These are phyloP conservation scores for Teratosphaeria nubilosa DNA, from an alignment of 2,329 filamentous ascomycete species.

Conservation along the genomic window DNA sequence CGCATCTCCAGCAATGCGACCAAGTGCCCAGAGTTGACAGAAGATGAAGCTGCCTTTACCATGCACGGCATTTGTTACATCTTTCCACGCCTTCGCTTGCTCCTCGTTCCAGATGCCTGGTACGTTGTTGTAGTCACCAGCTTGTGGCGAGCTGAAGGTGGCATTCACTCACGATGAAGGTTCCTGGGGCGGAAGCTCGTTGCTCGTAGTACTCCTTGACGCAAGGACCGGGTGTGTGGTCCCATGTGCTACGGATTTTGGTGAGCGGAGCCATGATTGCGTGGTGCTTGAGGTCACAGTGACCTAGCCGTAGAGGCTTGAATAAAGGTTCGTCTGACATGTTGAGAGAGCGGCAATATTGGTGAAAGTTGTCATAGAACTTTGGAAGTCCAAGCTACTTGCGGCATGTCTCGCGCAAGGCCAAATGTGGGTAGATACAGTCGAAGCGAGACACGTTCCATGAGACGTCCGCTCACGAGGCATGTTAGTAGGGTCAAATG, in stretches of 20 bases:
- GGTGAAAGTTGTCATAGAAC: too few species aligned
- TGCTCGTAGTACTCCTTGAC: slow-evolving; percentile 46
- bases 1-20: too few species aligned
- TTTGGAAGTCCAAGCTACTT: too few species aligned
- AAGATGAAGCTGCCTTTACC: slow-evolving; percentile 51
- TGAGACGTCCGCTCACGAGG: too few species aligned
- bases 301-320: slow-evolving; percentile 33
- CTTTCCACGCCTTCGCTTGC: slow-evolving; percentile 52
- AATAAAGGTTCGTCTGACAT: slow-evolving; percentile 21
- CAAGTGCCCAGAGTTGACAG: slow-evolving; percentile 52
- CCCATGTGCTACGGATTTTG: slow-evolving; percentile 35
- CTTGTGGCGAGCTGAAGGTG: slow-evolving; percentile 40
- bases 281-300: slow-evolving; percentile 30
- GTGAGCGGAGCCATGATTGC: slow-evolving; percentile 50
- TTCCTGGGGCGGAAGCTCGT: slow-evolving; percentile 42
- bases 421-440: too few species aligned
- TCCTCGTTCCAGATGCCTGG: slow-evolving; percentile 48
- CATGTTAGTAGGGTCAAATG: too few species aligned
- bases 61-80: slow-evolving; percentile 53
- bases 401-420: too few species aligned
- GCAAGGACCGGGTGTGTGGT: slow-evolving; percentile 17
- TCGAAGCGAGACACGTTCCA: too few species aligned
- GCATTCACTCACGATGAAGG: slow-evolving; percentile 51
- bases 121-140: slow-evolving; percentile 40
- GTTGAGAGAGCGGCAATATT: not conserved